These are phyloP conservation scores for Hymenoscyphus fraxineus DNA, from an alignment of 2,329 filamentous ascomycete species.

Conservation along the genomic window DNA sequence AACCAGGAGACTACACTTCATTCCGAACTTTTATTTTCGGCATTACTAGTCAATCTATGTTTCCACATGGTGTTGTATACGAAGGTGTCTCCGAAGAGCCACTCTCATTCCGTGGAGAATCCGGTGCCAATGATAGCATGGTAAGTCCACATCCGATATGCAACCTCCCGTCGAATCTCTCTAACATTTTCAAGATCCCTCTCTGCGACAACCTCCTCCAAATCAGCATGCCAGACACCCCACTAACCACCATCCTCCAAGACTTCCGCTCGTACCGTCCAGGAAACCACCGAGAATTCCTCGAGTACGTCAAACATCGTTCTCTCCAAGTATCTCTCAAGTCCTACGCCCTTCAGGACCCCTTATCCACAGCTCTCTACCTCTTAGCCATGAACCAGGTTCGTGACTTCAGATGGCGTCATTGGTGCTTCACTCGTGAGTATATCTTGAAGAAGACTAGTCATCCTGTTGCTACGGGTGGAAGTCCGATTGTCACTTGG, in stretches of 20 bases:
- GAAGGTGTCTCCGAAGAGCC: constrained; percentile 75
- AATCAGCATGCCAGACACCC: constrained; percentile 83
- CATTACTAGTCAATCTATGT: constrained; percentile 91
- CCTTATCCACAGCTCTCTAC: constrained; percentile 58
- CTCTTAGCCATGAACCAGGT: constrained; percentile 68
- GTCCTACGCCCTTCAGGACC: constrained; percentile 52
- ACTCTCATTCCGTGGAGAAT: constrained; percentile 83
- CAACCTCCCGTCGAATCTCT: not conserved
- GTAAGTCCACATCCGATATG: constrained; percentile 36
- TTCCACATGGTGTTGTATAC: constrained; percentile 86
- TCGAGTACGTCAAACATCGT: constrained; percentile 62
- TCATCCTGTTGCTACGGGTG: constrained; percentile 76
- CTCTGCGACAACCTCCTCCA: constrained; percentile 84
- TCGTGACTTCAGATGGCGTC: constrained; percentile 76
- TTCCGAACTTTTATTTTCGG: constrained; percentile 98
- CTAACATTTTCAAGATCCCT: constrained; percentile 54
- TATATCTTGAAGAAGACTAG: constrained; percentile 76
- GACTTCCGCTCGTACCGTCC: constrained; percentile 90
- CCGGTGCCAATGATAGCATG: constrained; percentile 92
- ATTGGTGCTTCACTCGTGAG: constrained; percentile 82
- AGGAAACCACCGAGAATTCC: constrained; percentile 81
- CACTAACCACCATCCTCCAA: constrained; percentile 74
- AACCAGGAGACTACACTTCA: constrained; percentile 76
- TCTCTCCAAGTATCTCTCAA: constrained; percentile 51
- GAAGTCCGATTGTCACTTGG: constrained; percentile 81